A percentile compares a stretch with the other conserved stretches of the same genome.
Evolutionary conservation across 2,329 filamentous ascomycete species (phyloP).

Genomic region (Dendrostoma leiphaemia): DNA sequence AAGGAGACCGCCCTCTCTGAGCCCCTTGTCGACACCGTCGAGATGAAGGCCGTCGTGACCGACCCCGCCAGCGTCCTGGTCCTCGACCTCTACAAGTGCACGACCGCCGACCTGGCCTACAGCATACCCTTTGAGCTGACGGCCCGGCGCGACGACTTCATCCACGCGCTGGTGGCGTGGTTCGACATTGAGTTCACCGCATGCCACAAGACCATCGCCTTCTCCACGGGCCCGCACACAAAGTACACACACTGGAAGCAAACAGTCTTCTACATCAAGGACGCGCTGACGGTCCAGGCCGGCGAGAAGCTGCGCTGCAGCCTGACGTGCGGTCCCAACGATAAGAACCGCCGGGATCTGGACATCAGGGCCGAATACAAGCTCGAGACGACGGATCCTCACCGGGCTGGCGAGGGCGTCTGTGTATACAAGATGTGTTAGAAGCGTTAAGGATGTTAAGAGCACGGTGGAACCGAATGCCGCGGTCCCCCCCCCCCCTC

Average conservation of each 20-base stretch:
- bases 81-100: slow-evolving; percentile 92
- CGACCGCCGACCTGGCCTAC: slow-evolving; percentile 80
- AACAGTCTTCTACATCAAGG: slow-evolving; percentile 95
- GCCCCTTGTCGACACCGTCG: slow-evolving; percentile 95
- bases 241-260: slow-evolving; percentile 99
- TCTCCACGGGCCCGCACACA: slow-evolving; percentile 95
- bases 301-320: slow-evolving; percentile 75
- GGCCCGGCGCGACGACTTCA: slow-evolving; percentile 84
- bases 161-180: slow-evolving; percentile 96
- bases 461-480: not conserved
- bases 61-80: slow-evolving; percentile 83
- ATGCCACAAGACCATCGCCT: slow-evolving; percentile 96
- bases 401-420: slow-evolving; percentile 64
- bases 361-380: slow-evolving; percentile 87
- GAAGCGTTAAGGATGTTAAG: slow-evolving; percentile 4
- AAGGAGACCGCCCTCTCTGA: slow-evolving; percentile 93
- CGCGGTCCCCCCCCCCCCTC: no score
- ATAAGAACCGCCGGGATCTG: slow-evolving; percentile 90
- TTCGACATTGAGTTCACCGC: slow-evolving; percentile 99
- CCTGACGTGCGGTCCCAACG: slow-evolving; percentile 82
- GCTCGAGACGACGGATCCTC: slow-evolving; percentile 72
- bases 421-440: slow-evolving; percentile 81
- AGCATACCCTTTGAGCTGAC: slow-evolving; percentile 72
- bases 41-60: slow-evolving; percentile 94
- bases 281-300: slow-evolving; percentile 87